These are phyloP conservation scores for Xylaria sp. DNA, from an alignment of 495 filamentous ascomycete species.

Conservation along the genomic window DNA sequence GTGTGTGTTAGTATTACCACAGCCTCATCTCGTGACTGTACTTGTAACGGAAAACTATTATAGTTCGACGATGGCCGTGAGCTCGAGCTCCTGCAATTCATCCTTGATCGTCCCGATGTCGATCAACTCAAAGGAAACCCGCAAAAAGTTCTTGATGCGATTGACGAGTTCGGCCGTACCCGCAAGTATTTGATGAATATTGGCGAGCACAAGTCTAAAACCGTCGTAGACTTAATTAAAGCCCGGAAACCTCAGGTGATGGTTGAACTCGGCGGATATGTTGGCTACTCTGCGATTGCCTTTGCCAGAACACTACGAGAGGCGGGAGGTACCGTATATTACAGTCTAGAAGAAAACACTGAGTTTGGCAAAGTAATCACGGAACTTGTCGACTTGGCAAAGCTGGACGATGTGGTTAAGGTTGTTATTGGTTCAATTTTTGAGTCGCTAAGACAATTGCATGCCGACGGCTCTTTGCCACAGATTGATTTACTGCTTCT, in stretches of 20 bases:
- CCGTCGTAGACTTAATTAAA: constrained; percentile 69
- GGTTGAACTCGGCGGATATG: constrained; percentile 82
- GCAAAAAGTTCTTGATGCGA: constrained; percentile 65
- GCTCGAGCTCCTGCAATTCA: constrained; percentile 71
- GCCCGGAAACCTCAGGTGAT: constrained; percentile 69
- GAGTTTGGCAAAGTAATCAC: constrained; percentile 70
- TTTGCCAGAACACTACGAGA: constrained; percentile 68
- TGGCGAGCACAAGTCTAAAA: constrained; percentile 72
- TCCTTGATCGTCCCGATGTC: constrained; percentile 62
- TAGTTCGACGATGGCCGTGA: constrained; percentile 76
- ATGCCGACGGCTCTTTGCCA: constrained; percentile 54
- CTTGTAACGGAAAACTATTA: constrained; percentile 12
- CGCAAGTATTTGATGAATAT: constrained; percentile 81
- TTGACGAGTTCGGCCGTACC: constrained; percentile 73
- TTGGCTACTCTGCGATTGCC: constrained; percentile 79
- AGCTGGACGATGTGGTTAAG: constrained; percentile 67
- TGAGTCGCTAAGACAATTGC: constrained; percentile 62
- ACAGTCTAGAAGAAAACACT: constrained; percentile 71
- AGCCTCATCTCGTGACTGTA: background rate
- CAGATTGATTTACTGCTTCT: constrained; percentile 74
- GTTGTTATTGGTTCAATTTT: constrained; percentile 72
- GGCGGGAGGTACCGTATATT: constrained; percentile 66
- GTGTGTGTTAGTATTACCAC: constrained; percentile 33
- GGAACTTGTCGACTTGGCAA: constrained; percentile 70
- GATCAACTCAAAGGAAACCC: constrained; percentile 70